Base-by-base conservation (phyloP, 768 basidiomycete species). In the Leccinum imitatum region DNA sequence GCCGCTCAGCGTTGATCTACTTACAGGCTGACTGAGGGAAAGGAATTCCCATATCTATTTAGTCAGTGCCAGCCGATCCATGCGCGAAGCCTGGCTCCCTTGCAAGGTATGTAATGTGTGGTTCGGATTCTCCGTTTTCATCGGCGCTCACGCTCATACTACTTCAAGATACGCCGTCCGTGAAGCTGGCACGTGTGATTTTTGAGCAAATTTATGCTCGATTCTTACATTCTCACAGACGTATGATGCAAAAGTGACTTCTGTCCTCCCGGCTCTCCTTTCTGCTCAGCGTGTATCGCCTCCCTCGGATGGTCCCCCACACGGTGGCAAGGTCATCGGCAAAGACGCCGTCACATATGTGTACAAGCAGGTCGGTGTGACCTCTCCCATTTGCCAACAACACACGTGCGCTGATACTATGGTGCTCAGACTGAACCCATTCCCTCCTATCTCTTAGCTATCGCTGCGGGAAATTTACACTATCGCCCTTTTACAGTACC, bases 51-150 rank as follows among this genome's bases (percentile, higher is more conserved):
- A 0, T 97, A 90, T 75, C 73, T 98, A 15, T 98, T 95, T 78
- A 93, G 91, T 60, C 95, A 97, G 67, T 92, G 90, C 67, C 94
- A 97, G 64, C 92, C 95, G 3, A 96, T 95, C 65, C 89, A 95
- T 69, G 90, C 90, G 3, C 85, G 95, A 30, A 82, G 87, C 3
- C 73, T 96, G 46, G 82, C 84, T 1, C 95, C 94, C 3, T 68
- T 93, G 59, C 93, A 95, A 82, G 89, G 89, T 85, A 33, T 33
- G 31, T 33, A 46, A 31, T 39, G 19, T 37, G 19, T 14, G 19
- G 1, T 25, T 54, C n/a, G 0, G 5, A 10, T n/a, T 7, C 50
- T 7, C 17, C 11, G 6, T 31, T 17, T 9, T 11, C n/a, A 54
- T 48, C 21, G n/a, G 3, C 1, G 7, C 52, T 66, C 13, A 70